phyloP scores from a whole-genome alignment of 139 green algal genomes.

The Micractinium conductrix region DNA sequence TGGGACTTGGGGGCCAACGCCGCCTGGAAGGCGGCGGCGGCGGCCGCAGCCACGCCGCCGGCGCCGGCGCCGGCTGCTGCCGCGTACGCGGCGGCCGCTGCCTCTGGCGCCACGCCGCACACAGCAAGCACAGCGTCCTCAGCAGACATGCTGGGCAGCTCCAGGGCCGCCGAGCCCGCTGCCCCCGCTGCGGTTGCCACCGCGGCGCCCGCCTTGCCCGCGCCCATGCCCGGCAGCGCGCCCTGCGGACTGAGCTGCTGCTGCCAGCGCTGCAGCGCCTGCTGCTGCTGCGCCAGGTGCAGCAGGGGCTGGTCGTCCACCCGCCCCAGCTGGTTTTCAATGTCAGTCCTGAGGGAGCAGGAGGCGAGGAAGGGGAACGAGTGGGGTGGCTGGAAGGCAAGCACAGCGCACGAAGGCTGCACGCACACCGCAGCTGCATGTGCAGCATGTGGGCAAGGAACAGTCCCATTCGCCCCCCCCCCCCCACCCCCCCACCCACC shows the following conservation, averaged over 20 bases:
- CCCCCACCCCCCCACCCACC: no score
- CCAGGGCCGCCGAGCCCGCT: background rate
- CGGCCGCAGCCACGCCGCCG: background rate
- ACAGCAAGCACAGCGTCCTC: constrained; percentile 19
- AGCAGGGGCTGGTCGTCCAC: constrained; percentile 15
- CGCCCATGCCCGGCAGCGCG: background rate
- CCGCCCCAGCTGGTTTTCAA: constrained; percentile 7
- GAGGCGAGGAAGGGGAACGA: no score
- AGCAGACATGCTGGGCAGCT: background rate
- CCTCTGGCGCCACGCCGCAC: constrained; percentile 4
- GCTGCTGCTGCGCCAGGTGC: background rate
- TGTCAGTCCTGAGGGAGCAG: background rate
- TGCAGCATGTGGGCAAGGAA: no score
- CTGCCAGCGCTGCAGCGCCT: constrained; percentile 17
- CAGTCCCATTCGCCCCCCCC: no score
- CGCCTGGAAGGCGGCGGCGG: background rate
- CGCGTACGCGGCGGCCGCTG: background rate
- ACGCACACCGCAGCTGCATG: background rate
- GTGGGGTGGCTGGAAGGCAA: no score
- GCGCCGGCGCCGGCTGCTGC: background rate
- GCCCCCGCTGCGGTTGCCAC: background rate
- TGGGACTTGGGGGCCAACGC: background rate
- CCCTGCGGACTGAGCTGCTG: constrained; percentile 12
- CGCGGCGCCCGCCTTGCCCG: background rate
- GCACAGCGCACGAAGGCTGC: background rate